These are phyloP conservation scores for Antitrichia curtipendula DNA, from an alignment of 225 moss, liverwort and hornwort genomes.

Conservation along the genomic window DNA sequence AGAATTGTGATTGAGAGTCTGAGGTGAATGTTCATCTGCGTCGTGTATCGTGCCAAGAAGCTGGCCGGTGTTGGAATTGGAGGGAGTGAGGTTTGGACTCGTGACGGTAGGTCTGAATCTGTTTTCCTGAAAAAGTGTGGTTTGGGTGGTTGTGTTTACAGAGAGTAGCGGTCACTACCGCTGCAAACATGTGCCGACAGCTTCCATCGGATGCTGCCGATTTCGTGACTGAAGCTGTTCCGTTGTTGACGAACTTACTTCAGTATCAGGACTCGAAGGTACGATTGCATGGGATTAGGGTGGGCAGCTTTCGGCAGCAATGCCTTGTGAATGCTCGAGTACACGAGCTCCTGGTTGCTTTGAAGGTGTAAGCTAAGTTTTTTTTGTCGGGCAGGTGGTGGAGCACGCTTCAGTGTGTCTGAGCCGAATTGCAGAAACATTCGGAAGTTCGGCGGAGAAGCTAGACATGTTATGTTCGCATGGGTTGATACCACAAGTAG, in stretches of 20 bases:
- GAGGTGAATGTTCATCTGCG: not conserved
- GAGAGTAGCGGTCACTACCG: conserved; percentile 97
- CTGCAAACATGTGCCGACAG: conserved; percentile 97
- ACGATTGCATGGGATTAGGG: not conserved
- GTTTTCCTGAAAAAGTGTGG: not conserved
- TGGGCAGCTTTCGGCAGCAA: not conserved
- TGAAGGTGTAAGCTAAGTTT: not conserved
- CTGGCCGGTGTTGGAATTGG: not conserved
- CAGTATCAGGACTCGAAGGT: conserved; percentile 99
- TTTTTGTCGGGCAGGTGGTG: conserved; percentile 59
- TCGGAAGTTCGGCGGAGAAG: conserved; percentile 70
- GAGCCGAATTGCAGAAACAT: conserved; percentile 89
- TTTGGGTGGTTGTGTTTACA: conserved; percentile 2
- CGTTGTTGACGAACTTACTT: conserved; percentile 80
- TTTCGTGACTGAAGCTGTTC: conserved; percentile 83
- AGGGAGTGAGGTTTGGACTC: not conserved
- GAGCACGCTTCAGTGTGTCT: conserved; percentile 95
- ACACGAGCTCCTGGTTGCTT: not conserved
- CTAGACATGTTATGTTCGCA: conserved; percentile 85
- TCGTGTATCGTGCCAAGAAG: not conserved
- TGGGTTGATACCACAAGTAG: conserved; percentile 82
- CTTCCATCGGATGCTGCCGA: conserved; percentile 95
- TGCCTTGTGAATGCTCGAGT: not conserved
- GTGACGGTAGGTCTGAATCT: not conserved
- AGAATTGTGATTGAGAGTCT: not conserved